These are phyloP conservation scores for Ophiocordyceps robertsii DNA, from an alignment of 2,329 filamentous ascomycete genomes.

Conservation along the genomic window DNA sequence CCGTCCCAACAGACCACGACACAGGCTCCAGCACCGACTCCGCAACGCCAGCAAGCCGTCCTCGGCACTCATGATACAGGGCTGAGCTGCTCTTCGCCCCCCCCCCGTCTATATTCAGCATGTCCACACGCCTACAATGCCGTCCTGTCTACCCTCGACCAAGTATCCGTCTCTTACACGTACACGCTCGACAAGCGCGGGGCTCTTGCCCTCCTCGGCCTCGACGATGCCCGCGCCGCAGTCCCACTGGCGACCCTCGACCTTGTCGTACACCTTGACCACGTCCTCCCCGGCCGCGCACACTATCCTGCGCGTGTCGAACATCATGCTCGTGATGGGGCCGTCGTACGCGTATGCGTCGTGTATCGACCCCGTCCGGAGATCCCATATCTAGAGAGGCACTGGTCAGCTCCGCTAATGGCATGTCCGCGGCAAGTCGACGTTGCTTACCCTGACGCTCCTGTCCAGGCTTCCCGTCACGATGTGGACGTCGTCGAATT, in stretches of 20 bases:
- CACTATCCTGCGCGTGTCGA: slow-evolving; percentile 80
- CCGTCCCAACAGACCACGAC: too few species aligned
- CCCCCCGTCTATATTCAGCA: slow-evolving; percentile 29
- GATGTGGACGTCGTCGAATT: slow-evolving; percentile 91
- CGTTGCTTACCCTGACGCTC: slow-evolving; percentile 69
- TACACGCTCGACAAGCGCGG: slow-evolving; percentile 68
- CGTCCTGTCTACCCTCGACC: slow-evolving; percentile 78
- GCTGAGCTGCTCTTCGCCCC: neutral
- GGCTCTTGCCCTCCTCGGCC: slow-evolving; percentile 49
- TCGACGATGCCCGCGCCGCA: slow-evolving; percentile 72
- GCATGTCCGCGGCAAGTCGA: neutral
- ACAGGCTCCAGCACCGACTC: too few species aligned
- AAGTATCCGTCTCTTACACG: slow-evolving; percentile 89
- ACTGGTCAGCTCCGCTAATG: too few species aligned
- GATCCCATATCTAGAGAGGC: slow-evolving; percentile 76
- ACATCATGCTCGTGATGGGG: slow-evolving; percentile 92
- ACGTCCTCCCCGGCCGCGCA: slow-evolving; percentile 84
- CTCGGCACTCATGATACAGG: too few species aligned
- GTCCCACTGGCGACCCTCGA: slow-evolving; percentile 91
- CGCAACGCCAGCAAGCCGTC: too few species aligned
- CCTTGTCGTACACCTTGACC: slow-evolving; percentile 96
- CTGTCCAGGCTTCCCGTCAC: slow-evolving; percentile 88
- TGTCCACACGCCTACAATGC: slow-evolving; percentile 82
- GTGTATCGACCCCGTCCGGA: slow-evolving; percentile 86
- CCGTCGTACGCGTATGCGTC: slow-evolving; percentile 94